Conservation (phyloP, 306 rosid genomes). For the Pterocarpus macrocarpus region DNA sequence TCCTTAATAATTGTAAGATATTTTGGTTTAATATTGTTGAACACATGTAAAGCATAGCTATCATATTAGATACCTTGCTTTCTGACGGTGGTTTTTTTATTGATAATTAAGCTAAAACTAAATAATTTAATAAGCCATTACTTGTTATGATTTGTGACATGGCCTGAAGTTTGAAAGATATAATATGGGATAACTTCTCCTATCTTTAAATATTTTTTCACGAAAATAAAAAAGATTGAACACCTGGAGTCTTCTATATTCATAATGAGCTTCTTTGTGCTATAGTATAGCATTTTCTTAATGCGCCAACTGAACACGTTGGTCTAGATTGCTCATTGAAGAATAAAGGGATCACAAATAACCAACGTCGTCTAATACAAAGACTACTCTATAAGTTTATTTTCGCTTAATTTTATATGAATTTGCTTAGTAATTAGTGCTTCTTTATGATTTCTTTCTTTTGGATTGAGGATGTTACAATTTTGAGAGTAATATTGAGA, state of each 20-base stretch:
- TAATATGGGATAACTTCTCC: not conserved
- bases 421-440: not conserved
- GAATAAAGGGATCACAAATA: conserved; percentile 18
- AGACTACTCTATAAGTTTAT: not conserved
- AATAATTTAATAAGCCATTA: too few relatives aligned
- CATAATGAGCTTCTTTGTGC: not conserved
- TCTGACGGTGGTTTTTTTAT: not conserved
- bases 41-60: not conserved
- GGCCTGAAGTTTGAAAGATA: too few relatives aligned
- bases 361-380: not conserved
- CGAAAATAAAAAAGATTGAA: not conserved
- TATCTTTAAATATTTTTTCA: not conserved
- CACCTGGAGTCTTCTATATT: not conserved
- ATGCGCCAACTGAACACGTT: not conserved
- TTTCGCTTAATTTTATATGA: not conserved
- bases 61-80: not conserved
- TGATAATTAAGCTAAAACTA: too few relatives aligned
- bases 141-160: not conserved
- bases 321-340: not conserved
- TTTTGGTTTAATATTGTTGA: too few relatives aligned
- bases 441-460: not conserved
- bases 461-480: not conserved
- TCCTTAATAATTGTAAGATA: too few relatives aligned
- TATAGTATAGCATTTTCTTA: not conserved
- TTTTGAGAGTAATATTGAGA: not conserved